Percentiles rank a stretch among this genome's conserved stretches.
Evolutionary conservation across 441 rosid species (phyloP).

Genomic region (Gossypium davidsonii): DNA sequence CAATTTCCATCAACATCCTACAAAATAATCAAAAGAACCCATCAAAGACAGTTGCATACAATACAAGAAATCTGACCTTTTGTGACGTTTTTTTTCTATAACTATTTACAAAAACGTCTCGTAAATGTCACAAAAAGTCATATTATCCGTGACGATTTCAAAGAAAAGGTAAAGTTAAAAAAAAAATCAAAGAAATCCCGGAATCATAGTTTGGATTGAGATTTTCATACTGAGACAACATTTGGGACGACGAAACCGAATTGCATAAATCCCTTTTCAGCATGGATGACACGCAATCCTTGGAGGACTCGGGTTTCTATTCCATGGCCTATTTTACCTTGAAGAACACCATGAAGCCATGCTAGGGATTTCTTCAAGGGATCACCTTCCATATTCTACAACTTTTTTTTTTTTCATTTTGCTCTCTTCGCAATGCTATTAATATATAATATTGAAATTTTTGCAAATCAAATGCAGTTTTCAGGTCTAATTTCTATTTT

Average conservation of each 20-base stretch:
- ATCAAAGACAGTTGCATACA: neutral
- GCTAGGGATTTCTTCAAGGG: neutral
- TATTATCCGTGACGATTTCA: no score
- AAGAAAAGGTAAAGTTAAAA: no score
- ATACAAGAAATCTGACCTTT: no score
- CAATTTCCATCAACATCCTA: constrained; percentile 33
- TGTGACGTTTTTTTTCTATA: no score
- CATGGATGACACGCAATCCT: neutral
- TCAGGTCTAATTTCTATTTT: no score
- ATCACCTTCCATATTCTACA: neutral
- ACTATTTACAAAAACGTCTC: no score
- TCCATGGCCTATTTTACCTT: neutral
- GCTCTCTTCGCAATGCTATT: no score
- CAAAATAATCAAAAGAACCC: no score
- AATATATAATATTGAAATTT: no score
- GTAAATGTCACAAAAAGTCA: no score
- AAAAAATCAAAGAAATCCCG: neutral
- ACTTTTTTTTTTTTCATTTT: no score
- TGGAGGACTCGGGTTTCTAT: neutral
- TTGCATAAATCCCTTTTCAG: neutral
- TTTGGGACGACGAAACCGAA: neutral
- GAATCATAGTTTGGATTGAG: neutral
- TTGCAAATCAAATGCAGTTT: no score
- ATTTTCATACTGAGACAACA: neutral
- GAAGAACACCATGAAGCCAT: neutral